Base-by-base conservation (phyloP, 2,329 filamentous ascomycete genomes). In the Allantophomopsis cytisporea region DNA sequence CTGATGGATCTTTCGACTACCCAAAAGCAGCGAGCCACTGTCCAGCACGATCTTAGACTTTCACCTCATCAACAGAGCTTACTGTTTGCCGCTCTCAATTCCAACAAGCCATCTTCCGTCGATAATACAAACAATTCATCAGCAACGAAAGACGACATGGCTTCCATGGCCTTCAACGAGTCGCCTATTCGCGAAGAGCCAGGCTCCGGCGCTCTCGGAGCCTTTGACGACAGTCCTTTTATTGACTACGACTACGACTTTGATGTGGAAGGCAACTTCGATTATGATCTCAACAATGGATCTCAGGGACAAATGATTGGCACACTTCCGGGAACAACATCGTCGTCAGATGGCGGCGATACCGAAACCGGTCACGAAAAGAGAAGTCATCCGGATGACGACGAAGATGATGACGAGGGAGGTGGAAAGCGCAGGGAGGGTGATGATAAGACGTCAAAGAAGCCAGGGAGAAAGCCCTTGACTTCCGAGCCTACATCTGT, bases 401-500 rank as follows among this genome's bases (percentile, higher is more conserved):
- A 64, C 7, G 65, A 77, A 2, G 80, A 83, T 5, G 82, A 70
- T n/a, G 65, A 64, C 20, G 71, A 69, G 35, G 76, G 75, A 48
- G 75, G 76, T 34, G 91, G 88, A 66, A 75, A 86, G 47, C 76
- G 83, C 43, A 87, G 94, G 60, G 76, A 80, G 42, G 79, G 51
- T 11, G 53, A 86, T 41, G 85, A 88, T 35, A 94, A 91, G 62
- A 70, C 80, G 34, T 76, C 85, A 17, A 96, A 96, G 75, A 98
- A 96, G 64, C 89, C 91, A 4, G 91, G 91, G 38, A 77, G 91
- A 46, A 98, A 98, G 68, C 91, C 89, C 15, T 69, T 96, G 53
- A 96, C 86, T 36, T 93, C 85, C 16, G 91, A 96, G 60, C 91
- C 91, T 17, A 96, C 84, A 50, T 91, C 88, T 49, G 89, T 96